These are phyloP conservation scores for Skeletonema costatum DNA, from an alignment of 108 stramenopile genomes.

Conservation along the genomic window DNA sequence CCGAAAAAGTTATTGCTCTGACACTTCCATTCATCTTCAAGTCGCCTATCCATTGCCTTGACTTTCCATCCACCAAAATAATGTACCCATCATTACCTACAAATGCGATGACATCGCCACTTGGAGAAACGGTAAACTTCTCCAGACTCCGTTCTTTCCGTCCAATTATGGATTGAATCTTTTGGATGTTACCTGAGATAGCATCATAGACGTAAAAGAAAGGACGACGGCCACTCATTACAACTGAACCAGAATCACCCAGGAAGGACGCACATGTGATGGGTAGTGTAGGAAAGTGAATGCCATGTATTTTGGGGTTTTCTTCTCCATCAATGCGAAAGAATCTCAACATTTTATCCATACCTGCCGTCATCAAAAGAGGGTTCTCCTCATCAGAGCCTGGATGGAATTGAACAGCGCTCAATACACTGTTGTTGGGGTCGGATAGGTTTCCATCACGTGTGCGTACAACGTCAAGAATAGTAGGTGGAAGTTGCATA, in stretches of 20 bases:
- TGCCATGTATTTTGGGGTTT: slow-evolving; percentile 88
- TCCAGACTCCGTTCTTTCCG: slow-evolving; percentile 85
- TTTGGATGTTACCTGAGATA: slow-evolving; percentile 75
- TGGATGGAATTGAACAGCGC: slow-evolving; percentile 86
- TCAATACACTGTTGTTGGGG: slow-evolving; percentile 75
- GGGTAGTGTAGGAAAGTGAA: slow-evolving; percentile 91
- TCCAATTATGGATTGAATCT: slow-evolving; percentile 71
- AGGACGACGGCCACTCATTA: slow-evolving; percentile 86
- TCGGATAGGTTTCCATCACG: slow-evolving; percentile 88
- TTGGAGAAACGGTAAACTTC: slow-evolving; percentile 79
- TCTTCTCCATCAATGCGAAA: slow-evolving; percentile 83
- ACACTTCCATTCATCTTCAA: slow-evolving; percentile 94
- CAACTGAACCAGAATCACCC: slow-evolving; percentile 70
- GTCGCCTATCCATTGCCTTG: slow-evolving; percentile 85
- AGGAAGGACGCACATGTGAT: slow-evolving; percentile 88
- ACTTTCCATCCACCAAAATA: slow-evolving; percentile 76
- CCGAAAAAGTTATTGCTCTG: slow-evolving; percentile 80
- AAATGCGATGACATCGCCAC: slow-evolving; percentile 87
- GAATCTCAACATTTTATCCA: slow-evolving; percentile 93
- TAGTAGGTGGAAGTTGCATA: slow-evolving; percentile 58
- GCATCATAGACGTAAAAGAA: slow-evolving; percentile 95
- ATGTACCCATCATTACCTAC: slow-evolving; percentile 95
- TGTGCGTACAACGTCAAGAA: slow-evolving; percentile 68
- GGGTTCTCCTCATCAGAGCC: slow-evolving; percentile 60
- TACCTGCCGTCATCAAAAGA: slow-evolving; percentile 78